A percentile compares a stretch with the other conserved stretches of the same genome.
phyloP scores from a whole-genome alignment of 345 rosid species.

The Populus simonii region DNA sequence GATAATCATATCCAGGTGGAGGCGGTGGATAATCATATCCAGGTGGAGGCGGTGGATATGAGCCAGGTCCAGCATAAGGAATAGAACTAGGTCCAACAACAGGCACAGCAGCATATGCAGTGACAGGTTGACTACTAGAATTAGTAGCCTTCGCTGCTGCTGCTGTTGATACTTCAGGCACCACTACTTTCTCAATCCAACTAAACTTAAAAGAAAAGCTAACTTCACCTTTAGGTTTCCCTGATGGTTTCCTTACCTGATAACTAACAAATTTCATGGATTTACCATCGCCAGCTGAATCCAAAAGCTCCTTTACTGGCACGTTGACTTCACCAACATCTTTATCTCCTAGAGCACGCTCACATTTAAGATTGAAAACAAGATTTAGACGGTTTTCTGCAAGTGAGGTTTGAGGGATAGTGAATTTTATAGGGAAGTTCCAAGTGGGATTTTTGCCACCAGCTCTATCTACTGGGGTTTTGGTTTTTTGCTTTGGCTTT shows the following conservation, averaged over 20 bases:
- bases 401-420: conserved; percentile 42
- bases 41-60: conserved; percentile 27
- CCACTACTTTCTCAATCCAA: conserved; percentile 18
- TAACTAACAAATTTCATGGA: conserved; percentile 49
- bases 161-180: not conserved
- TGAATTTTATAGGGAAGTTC: conserved; percentile 62
- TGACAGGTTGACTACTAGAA: not conserved
- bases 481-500: conserved; percentile 32
- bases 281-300: conserved; percentile 21
- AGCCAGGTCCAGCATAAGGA: conserved; percentile 1
- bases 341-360: conserved; percentile 63
- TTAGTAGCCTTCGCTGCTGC: not conserved
- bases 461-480: conserved; percentile 42
- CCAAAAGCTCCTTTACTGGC: conserved; percentile 63
- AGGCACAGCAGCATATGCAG: conserved; percentile 15
- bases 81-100: conserved; percentile 10
- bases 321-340: conserved; percentile 73
- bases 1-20: no score
- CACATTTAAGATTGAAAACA: conserved; percentile 57
- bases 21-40: conserved; percentile 23
- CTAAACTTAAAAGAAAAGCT: conserved; percentile 60
- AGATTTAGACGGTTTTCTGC: conserved; percentile 49
- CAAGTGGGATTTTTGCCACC: conserved; percentile 63
- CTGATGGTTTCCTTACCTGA: conserved; percentile 62
- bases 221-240: conserved; percentile 68